Percentiles rank a stretch among this genome's conserved stretches.
Evolutionary conservation across 148 eudicot species (phyloP).

Genomic region (Chenopodium berlandieri): DNA sequence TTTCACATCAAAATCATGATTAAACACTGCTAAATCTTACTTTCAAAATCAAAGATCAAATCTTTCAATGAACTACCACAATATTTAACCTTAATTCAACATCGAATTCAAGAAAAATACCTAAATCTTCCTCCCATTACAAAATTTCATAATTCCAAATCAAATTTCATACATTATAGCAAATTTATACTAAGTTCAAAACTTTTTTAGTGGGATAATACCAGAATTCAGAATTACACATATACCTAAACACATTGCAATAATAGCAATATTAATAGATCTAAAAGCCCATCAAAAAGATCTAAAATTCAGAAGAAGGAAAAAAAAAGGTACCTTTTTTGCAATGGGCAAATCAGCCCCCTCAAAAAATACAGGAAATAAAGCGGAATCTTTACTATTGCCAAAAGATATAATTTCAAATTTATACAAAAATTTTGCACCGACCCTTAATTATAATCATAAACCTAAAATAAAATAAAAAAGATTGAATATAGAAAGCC

Average conservation of each 20-base stretch:
- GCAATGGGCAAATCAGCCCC: conserved; percentile 12
- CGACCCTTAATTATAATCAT: neutral
- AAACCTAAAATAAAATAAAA: neutral
- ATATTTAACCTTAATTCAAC: neutral
- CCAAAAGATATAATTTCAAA: neutral
- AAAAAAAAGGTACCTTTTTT: conserved; percentile 25
- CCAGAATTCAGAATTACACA: neutral
- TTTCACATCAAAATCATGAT: conserved; percentile 13
- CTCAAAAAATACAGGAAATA: conserved; percentile 11
- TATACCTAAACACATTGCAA: neutral
- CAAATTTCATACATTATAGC: neutral
- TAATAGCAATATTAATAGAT: neutral
- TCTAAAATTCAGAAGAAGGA: neutral
- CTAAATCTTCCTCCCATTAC: neutral
- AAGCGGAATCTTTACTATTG: neutral
- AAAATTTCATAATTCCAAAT: neutral
- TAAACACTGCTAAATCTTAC: neutral
- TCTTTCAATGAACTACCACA: neutral
- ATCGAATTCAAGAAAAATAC: neutral
- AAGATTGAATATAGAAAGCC: neutral
- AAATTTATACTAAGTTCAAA: conserved; percentile 3
- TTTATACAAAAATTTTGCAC: neutral
- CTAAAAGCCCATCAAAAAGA: conserved; percentile 9
- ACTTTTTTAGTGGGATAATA: neutral
- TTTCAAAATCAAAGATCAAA: conserved; percentile 2